Evolutionary conservation across 352 stramenopile genomes (phyloP), one percentile per base, ranked within the genome.

Genomic region (Globisporangium radiosum): DNA sequence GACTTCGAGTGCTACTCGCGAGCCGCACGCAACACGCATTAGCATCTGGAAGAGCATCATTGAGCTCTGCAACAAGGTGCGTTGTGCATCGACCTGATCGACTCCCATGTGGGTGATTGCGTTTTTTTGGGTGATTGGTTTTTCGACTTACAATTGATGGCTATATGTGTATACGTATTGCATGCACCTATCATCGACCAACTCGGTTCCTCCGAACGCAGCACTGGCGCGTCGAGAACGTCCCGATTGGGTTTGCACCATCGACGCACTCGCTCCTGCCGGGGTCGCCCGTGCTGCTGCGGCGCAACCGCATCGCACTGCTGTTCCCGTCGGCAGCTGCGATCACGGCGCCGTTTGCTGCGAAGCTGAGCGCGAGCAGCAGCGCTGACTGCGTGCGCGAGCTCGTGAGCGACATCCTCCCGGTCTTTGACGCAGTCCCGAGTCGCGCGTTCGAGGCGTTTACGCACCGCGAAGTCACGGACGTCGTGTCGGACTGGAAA

Each of bases 191-290:
- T 33, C 25, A 33, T 33, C 25, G 25, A 33, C 25, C 25, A 2
- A 33, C 25, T 33, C 25, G 25, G 25, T 33, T 33, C 25, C 25
- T 33, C 25, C 25, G 25, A 33, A 33, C 25, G 25, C 25, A 70
- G 64, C 73, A 88, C 59, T 92, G 81, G 81, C 69, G 72, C 3
- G 77, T 65, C 11, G 81, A 89, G 59, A 85, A 84, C 33, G 80
- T 83, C 10, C 76, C 77, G 1, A 85, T 92, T 45, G 81, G 81
- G 3, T 88, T 92, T 57, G 78, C 69, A 7, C 65, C 68, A 1
- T 72, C 70, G 4, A 70, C 75, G 6, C 73, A 79, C 50, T 69
- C 69, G 42, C 62, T 80, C 19, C 63, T 75, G 19, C 76, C 81
- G 9, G 81, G 81, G 2, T 80, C 78, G 0, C 81, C 81, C 2